Evolutionary conservation across 345 rosid genomes (phyloP).

Genomic region (Aethionema arabicum): DNA sequence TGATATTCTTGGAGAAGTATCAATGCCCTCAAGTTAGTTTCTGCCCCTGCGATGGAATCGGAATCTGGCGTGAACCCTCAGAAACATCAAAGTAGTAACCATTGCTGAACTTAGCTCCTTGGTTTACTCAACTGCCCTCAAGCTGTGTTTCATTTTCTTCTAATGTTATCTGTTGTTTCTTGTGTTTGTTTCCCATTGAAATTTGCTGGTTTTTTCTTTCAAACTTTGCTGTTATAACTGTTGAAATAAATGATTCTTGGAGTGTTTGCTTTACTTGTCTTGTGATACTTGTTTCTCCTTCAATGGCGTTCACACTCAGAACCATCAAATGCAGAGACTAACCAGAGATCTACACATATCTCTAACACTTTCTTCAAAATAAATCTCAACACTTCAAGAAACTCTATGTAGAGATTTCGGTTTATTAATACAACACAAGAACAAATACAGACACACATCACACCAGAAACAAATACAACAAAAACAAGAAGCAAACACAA

Average conservation of each 20-base stretch:
- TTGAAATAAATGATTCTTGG: too few relatives aligned
- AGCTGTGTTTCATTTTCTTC: background rate
- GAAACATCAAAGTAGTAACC: background rate
- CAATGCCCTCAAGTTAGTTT: conserved; percentile 34
- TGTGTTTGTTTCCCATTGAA: conserved; percentile 21
- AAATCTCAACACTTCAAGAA: too few relatives aligned
- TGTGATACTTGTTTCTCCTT: too few relatives aligned
- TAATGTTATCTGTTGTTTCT: background rate
- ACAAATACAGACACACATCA: conserved; percentile 8
- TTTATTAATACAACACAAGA: conserved; percentile 15
- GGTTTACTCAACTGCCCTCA: background rate
- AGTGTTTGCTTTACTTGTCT: too few relatives aligned
- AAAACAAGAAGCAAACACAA: background rate
- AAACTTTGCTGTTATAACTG: too few relatives aligned
- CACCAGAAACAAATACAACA: background rate
- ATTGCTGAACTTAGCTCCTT: conserved; percentile 2
- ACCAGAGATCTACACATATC: too few relatives aligned
- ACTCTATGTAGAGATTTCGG: conserved; percentile 6
- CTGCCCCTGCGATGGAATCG: conserved; percentile 35
- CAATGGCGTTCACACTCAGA: too few relatives aligned
- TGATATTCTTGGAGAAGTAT: conserved; percentile 28
- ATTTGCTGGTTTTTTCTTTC: too few relatives aligned
- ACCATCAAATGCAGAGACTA: too few relatives aligned
- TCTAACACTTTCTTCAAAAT: too few relatives aligned
- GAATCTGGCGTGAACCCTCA: conserved; percentile 28